Base-by-base conservation (phyloP, 1,139 yeast species). In the Schwanniomyces etchellsii region DNA sequence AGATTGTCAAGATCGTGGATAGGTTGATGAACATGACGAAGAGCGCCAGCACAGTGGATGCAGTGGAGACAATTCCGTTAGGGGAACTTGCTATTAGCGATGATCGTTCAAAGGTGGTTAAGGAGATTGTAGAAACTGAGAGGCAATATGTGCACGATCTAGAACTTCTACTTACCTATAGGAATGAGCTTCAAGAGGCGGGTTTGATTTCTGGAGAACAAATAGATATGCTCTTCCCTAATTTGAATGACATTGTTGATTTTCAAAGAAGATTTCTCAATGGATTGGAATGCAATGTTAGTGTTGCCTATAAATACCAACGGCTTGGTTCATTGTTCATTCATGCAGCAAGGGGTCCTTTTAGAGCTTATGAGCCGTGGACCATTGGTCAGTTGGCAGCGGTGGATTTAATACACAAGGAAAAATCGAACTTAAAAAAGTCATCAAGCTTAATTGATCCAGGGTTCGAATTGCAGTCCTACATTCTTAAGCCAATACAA, bases 401-500 rank as follows among this genome's bases (percentile, higher is more conserved):
- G 1, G 74, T 85, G 28, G 95, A 86, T 35, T 70, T 88, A 34
- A 83, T 93, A 24, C 67, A 70, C 30, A 72, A 74, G 31, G 89
- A 83, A 45, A 70, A 79, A 21, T 48, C 63, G 24, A 77, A 72
- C 44, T 62, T 84, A 35, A 62, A 56, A 34, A 73, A 73, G 36
- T 68, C 81, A 15, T 68, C 82, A 3, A 59, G 70, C 29, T 59
- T 88, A 27, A 75, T 91, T 35, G 94, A 81, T 40, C 93, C 94
- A 16, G 83, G 86, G 23, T 81, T 88, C 52, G 98, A 91, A 55
- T 65, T 91, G 32, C 97, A 86, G 48, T 81, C 94, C 32, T 84
- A 84, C 53, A 69, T 93, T 29, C 75, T 91, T 44, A 91, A 91
- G 54, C 99, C 99, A 0, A 86, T 91, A 25, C 99, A 91, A 62